Evolutionary conservation across 768 basidiomycete genomes (phyloP).

Genomic region (Pholiota conissans): DNA sequence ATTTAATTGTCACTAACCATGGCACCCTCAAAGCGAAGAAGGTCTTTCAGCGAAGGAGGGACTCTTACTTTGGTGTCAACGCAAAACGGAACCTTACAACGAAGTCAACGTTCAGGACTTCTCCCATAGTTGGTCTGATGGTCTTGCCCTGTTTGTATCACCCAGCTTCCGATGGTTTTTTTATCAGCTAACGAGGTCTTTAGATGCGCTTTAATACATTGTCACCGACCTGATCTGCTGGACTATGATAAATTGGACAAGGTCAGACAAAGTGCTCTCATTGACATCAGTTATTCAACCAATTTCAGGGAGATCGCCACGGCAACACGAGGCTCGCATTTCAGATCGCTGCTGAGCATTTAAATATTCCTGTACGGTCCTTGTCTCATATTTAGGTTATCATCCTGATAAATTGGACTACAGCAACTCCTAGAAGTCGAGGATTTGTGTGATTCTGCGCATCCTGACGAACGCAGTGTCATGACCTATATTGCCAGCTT

Average conservation of each 20-base stretch:
- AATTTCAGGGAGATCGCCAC: slow-evolving; percentile 66
- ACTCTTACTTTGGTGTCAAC: slow-evolving; percentile 95
- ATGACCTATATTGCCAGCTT: slow-evolving; percentile 98
- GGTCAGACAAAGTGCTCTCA: slow-evolving; percentile 33
- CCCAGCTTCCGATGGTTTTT: slow-evolving; percentile 1
- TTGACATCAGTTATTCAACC: slow-evolving; percentile 3
- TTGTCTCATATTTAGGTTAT: not conserved
- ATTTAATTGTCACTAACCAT: slow-evolving; percentile 11
- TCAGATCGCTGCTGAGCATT: slow-evolving; percentile 79
- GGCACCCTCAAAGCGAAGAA: slow-evolving; percentile 69
- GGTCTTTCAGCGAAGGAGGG: slow-evolving; percentile 99
- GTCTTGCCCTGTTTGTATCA: slow-evolving; percentile 82
- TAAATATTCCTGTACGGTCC: slow-evolving; percentile 81
- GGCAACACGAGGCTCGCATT: slow-evolving; percentile 89
- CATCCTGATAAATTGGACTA: not conserved
- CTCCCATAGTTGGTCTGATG: slow-evolving; percentile 90
- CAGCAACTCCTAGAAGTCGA: slow-evolving; percentile 96
- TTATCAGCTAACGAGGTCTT: slow-evolving; percentile 6
- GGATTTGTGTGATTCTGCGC: slow-evolving; percentile 85
- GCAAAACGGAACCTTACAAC: slow-evolving; percentile 88
- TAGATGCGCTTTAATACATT: slow-evolving; percentile 97
- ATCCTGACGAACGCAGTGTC: slow-evolving; percentile 93
- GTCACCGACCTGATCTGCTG: slow-evolving; percentile 92
- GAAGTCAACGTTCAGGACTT: slow-evolving; percentile 96
- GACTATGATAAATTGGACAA: slow-evolving; percentile 89